Conservation (phyloP, 1,284 basidiomycete species). For the Sporisorium exsertum region DNA sequence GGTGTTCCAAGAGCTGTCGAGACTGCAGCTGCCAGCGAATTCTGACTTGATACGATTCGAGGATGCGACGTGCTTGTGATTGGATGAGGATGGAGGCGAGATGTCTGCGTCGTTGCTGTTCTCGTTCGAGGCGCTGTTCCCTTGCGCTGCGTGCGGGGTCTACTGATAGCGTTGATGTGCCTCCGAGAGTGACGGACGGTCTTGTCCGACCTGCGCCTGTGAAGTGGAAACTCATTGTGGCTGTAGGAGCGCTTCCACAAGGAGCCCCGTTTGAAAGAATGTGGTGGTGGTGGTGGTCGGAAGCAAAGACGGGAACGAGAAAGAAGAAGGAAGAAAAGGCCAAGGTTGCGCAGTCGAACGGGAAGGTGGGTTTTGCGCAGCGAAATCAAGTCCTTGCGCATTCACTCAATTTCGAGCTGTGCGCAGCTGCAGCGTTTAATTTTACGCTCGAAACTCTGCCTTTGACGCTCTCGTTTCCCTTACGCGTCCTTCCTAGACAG, state of each 20-base stretch:
- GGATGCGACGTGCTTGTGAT: constrained; percentile 33
- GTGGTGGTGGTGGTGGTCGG: background rate
- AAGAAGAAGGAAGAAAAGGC: background rate
- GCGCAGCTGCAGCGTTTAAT: background rate
- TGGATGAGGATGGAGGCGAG: constrained; percentile 29
- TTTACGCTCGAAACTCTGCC: background rate
- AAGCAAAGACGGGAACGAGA: no score
- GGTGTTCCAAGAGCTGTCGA: constrained; percentile 9
- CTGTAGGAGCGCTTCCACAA: background rate
- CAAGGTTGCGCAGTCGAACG: background rate
- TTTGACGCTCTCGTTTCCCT: background rate
- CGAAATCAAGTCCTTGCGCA: constrained; percentile 4
- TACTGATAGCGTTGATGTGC: constrained; percentile 26
- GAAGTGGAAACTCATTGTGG: constrained; percentile 53
- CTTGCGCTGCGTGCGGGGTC: constrained; percentile 45
- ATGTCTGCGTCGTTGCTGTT: constrained; percentile 37
- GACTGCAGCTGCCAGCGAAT: constrained; percentile 16
- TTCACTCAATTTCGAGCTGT: background rate
- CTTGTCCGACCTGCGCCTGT: constrained; percentile 43
- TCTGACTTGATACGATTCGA: constrained; percentile 22
- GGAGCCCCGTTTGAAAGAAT: background rate
- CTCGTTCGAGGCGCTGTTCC: constrained; percentile 38
- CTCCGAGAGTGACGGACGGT: constrained; percentile 45
- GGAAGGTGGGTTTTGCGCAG: background rate
- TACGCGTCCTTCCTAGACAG: constrained; percentile 9